Base-by-base conservation (phyloP, 345 rosid genomes). In the Corchorus capsularis region DNA sequence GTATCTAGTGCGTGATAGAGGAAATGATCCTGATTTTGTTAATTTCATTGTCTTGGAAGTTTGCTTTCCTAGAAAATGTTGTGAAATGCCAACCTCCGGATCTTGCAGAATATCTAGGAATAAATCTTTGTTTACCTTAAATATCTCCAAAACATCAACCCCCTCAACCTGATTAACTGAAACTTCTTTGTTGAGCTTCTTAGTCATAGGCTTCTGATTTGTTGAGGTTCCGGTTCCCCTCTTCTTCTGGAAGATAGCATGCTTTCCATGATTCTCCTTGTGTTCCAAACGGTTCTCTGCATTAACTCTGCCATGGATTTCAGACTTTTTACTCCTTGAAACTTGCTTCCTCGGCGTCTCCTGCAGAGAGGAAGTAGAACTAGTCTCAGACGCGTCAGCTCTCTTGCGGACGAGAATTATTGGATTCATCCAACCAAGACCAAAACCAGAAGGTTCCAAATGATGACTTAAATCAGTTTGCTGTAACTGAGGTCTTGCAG, bases 21-120 rank as follows among this genome's bases (percentile, higher is more conserved):
- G 98, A 91, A 92, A 96, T 53, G 98, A 93, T n/a, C 88, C 92
- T 65, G 98, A 92, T 79, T 87, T 93, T 16, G 79, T 85, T 57
- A 96, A 79, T 60, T 79, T 86, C 56, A 69, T 79, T 12, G 68
- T 41, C 8, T 61, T 53, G 41, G 83, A 77, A 79, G 78, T 74
- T 56, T 85, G 78, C 78, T 73, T 84, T 67, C 82, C 79, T 45
- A 83, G 81, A 15, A 85, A 75, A 69, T 74, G 80, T 68, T 71
- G 78, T 22, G 43, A 56, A 57, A 79, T 63, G 53, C 74, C 80
- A 78, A 77, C 71, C n/a, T 74, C 81, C 3, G 91, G 83, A 78
- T 89, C 85, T 71, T 80, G 78, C 55, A 85, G 49, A 49, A 89
- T 83, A 73, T 88, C 87, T 41, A 88, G 75, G 64, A 87, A 81